Evolutionary conservation across 2,329 filamentous ascomycete genomes (phyloP), one percentile per base, ranked within the genome.

Genomic region (Penicillium sp.): DNA sequence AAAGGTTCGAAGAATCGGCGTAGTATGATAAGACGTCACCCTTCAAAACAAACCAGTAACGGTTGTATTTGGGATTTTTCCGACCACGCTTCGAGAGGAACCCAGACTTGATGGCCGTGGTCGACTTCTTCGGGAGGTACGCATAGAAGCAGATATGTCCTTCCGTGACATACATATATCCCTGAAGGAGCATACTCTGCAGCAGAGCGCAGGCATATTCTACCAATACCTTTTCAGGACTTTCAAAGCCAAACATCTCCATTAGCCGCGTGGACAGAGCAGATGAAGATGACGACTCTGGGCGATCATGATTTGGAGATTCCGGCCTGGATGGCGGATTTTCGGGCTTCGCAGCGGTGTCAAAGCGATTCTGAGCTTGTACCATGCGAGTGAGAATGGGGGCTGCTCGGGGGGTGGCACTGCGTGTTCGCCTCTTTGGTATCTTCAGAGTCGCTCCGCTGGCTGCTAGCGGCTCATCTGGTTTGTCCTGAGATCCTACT

Each of bases 91-190:
- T 98, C 59, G 88, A 88, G 1, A 99, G 82, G 72, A 94, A 92
- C 1, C 95, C 94, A 1, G 93, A 94, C 78, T 97, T 98, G 67
- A 89, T 86, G 19, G 91, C 85, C 58, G 89, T 84, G 68, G 91
- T 87, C 56, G 90, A 88, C 83, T 95, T 97, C 82, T 93, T 96
- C 7, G 93, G 93, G n/a, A 98, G 85, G 75, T 97, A 97, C 42
- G 95, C 93, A 75, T 97, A 98, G 76, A 98, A 99, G 79, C 93
- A 97, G 64, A 98, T 91, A 75, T 99, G 95, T 70, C 89, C 91
- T 64, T 90, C 84, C 0, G 95, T 98, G 72, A 99, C 91, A 79
- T 98, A 98, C 85, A 99, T 89, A 75, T 95, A 97, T 6, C 95
- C 95, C 74, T 97, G 93, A 9, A 98, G 84, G 33, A 98, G 82